Base-by-base conservation (phyloP, 176 grass and related monocot genomes). In the Coix lacrymajobi region DNA sequence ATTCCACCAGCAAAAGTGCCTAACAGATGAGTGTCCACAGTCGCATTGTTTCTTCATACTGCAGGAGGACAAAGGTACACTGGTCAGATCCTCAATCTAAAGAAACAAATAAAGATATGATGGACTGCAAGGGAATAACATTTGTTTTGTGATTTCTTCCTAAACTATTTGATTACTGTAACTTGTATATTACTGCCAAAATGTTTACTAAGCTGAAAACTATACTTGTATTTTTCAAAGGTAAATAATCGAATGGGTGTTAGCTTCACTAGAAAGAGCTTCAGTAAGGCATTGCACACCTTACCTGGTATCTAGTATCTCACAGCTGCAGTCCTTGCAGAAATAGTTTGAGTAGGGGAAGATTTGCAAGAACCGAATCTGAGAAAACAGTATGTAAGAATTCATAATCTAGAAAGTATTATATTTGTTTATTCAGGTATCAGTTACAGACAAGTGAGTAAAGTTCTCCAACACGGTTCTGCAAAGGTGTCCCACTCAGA, bases 1-100 rank as follows among this genome's bases (percentile, higher is more conserved):
- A 82, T 96, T 98, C 96, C 96, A 98, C 96, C 93, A 98, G 85
- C 96, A 98, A 33, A 98, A 98, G 77, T 98, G 96, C 63, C 96
- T 89, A 39, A 95, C 91, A 62, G 71, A 88, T 71, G 96, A 95
- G 84, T 98, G 96, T 89, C 81, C 75, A 83, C 96, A 98, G 20
- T 86, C 81, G 8, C 96, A 98, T 41, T 48, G 37, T 86, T 86
- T 95, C 69, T 83, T 83, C 83, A 91, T 60, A 77, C 96, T 98
- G 57, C 62, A 80, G 20, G 11, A 95, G 29, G 72, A 71, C 60
- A 79, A 38, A 56, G 76, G 26, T 40, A 86, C 14, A 25, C 4
- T 26, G 11, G 54, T 85, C 24, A 88, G 40, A n/a, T 84, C 30
- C 1, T 76, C 33, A 91, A 68, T 82, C 12, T 33, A 78, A 90